These are phyloP conservation scores for Actinomortierella ambigua DNA, from an alignment of 371 early-diverging fungal genomes.

Conservation along the genomic window DNA sequence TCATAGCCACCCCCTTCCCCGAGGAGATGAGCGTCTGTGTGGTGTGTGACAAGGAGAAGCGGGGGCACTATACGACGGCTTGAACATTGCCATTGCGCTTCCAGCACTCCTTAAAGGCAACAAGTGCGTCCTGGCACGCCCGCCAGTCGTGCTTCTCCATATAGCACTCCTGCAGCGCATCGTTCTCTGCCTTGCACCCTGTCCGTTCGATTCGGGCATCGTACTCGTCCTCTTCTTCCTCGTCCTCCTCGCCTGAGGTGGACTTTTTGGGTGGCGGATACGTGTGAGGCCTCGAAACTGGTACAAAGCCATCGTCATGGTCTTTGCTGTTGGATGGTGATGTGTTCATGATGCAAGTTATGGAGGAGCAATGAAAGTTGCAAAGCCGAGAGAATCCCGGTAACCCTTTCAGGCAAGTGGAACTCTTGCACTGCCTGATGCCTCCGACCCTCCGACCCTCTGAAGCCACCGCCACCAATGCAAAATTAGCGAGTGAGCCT, in stretches of 20 bases:
- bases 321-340: neutral
- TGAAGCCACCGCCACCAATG: too few species aligned
- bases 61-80: conserved; percentile 2
- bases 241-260: conserved; percentile 13
- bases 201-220: conserved; percentile 65
- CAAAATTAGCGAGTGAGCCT: too few species aligned
- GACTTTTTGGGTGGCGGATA: neutral
- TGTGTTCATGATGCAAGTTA: too few species aligned
- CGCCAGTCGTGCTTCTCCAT: conserved; percentile 83
- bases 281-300: too few species aligned
- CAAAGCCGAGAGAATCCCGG: too few species aligned
- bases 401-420: too few species aligned
- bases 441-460: too few species aligned
- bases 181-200: conserved; percentile 78
- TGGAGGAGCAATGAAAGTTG: too few species aligned
- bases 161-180: conserved; percentile 76
- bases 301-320: neutral
- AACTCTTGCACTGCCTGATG: too few species aligned
- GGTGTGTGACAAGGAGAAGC: too few species aligned
- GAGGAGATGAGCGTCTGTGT: too few species aligned
- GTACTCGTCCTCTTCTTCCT: conserved; percentile 66
- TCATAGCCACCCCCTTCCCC: too few species aligned
- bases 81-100: conserved; percentile 52
- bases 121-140: conserved; percentile 73
- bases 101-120: conserved; percentile 74